Conservation (phyloP, 495 filamentous ascomycete species). For the Trichoderma orchidacearum region DNA sequence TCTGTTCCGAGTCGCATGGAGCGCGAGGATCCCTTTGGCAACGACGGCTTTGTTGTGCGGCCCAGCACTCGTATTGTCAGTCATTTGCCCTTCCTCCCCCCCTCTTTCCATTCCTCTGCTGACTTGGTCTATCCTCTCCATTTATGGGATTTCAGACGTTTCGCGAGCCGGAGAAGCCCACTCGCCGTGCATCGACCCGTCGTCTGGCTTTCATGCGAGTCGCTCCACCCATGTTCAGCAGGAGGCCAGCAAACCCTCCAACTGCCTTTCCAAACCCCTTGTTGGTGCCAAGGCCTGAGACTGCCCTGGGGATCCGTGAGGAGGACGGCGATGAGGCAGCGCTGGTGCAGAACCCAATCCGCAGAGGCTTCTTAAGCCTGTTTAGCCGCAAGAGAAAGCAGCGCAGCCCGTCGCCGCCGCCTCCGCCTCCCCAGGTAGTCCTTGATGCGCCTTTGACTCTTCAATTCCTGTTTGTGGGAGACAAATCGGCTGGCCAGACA, state of each 20-base stretch:
- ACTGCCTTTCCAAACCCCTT: not conserved
- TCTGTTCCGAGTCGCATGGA: not conserved
- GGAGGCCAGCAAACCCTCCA: not conserved
- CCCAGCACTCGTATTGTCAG: not conserved
- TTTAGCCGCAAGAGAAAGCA: not conserved
- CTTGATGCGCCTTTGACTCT: not conserved
- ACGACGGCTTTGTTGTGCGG: not conserved
- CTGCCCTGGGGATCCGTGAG: not conserved
- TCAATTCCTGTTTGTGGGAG: slow-evolving; percentile 1
- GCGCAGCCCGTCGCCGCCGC: not conserved
- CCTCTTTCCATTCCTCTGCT: not conserved
- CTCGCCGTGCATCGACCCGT: not conserved
- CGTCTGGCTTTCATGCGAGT: not conserved
- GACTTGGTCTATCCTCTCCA: not conserved
- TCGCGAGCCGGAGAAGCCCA: not conserved
- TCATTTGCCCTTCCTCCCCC: not conserved
- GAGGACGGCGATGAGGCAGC: not conserved
- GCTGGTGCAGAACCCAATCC: not conserved
- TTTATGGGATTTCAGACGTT: not conserved
- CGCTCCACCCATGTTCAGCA: not conserved
- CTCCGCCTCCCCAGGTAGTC: not conserved
- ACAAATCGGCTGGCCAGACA: not conserved
- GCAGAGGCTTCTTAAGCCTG: not conserved
- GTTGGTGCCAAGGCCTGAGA: not conserved
- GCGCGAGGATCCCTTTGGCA: not conserved